These are phyloP conservation scores for Phaeosphaeriaceae sp. DNA, from an alignment of 2,329 filamentous ascomycete species.

Conservation along the genomic window DNA sequence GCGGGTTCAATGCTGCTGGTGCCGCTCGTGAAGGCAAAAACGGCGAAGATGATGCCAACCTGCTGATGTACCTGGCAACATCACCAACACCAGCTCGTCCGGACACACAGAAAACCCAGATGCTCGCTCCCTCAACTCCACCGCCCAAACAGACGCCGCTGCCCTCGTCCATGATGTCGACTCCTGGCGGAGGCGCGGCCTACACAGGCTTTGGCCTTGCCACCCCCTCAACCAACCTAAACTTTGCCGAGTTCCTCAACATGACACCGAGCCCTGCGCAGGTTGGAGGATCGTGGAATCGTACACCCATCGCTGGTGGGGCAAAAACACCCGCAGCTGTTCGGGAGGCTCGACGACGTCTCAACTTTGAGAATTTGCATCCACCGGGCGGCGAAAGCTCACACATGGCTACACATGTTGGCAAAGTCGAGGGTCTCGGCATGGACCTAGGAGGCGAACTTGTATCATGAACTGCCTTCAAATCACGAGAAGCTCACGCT, in stretches of 20 bases:
- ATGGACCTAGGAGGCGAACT: constrained; percentile 73
- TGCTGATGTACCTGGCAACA: constrained; percentile 86
- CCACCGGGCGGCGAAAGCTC: constrained; percentile 60
- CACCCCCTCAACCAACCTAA: constrained; percentile 85
- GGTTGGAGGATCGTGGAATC: constrained; percentile 69
- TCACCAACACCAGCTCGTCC: constrained; percentile 84
- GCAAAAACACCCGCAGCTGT: constrained; percentile 72
- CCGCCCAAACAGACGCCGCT: constrained; percentile 63
- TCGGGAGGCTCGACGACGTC: constrained; percentile 73
- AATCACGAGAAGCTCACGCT: neutral
- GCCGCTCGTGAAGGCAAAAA: constrained; percentile 60
- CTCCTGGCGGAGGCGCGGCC: constrained; percentile 69
- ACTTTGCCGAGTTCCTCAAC: constrained; percentile 97
- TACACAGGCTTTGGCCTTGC: constrained; percentile 69
- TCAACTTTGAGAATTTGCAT: constrained; percentile 82
- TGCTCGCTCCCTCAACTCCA: constrained; percentile 63
- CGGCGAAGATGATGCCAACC: constrained; percentile 82
- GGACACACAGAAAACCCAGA: constrained; percentile 53
- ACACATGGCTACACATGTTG: constrained; percentile 44
- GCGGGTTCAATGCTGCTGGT: constrained; percentile 47
- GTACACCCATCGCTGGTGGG: constrained; percentile 60
- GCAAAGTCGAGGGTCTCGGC: constrained; percentile 62
- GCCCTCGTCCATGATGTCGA: constrained; percentile 89
- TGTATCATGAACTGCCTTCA: constrained; percentile 50
- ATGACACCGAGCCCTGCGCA: constrained; percentile 96